Evolutionary conservation across 2,329 filamentous ascomycete genomes (phyloP), one percentile per base, ranked within the genome.

Genomic region (Coniochaeta hoffmannii): DNA sequence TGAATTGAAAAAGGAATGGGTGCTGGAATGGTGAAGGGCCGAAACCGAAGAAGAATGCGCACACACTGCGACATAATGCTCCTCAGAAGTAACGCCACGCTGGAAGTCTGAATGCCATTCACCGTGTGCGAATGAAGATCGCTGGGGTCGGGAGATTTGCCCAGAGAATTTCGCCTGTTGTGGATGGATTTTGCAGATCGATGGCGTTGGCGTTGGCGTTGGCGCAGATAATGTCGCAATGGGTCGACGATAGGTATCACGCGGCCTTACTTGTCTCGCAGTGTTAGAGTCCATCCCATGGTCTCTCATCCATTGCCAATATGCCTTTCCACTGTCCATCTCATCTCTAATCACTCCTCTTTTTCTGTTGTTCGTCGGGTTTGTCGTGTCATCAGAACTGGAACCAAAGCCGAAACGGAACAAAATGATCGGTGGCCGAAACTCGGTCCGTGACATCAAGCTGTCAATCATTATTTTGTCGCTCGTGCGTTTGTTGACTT

Each of bases 401-500:
- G 41, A 26, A 26, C 22, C 41, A 28, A 46, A 6, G 19, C 41
- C 14, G 6, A 19, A 38, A 14, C 24, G 38, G 14, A 11, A 17
- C 5, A n/a, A n/a, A n/a, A 11, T 46, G 12, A 22, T 46, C 41
- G 57, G 58, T 60, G 63, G 64, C 62, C 66, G 65, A 67, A 66
- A 68, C 62, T 60, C 57, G 50, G 61, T 63, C 11, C 41, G 22
- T 46, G 41, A 56, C 63, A 64, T 64, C 65, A 63, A 64, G 64
- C 57, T 62, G 61, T 66, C 62, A 64, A 54, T 66, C 61, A 60
- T 64, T 63, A 59, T 64, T 62, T 60, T 62, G 59, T 62, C 41
- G 62, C 61, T 60, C 65, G 62, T 62, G 65, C 59, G 68, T 62
- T 65, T 65, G 64, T 61, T 62, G 53, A 30, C 50, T 57, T 57